phyloP scores from a whole-genome alignment of 441 rosid species.

The Arabidopsis lyrata region DNA sequence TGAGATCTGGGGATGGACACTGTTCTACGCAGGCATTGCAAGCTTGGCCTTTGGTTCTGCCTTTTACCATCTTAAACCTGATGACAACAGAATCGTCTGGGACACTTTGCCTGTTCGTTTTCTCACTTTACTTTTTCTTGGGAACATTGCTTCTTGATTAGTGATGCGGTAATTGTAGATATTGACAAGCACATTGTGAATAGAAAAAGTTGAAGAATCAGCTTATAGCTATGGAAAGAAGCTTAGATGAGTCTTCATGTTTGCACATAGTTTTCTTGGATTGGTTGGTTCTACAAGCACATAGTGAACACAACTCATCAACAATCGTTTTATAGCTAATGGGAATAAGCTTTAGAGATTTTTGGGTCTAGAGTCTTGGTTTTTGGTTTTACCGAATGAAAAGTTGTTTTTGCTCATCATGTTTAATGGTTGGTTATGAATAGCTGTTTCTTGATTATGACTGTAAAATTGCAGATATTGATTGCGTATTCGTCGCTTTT shows the following conservation, averaged over 20 bases:
- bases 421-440: constrained; percentile 15
- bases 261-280: too few relatives aligned
- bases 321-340: neutral
- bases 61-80: constrained; percentile 88
- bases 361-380: neutral
- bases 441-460: constrained; percentile 35
- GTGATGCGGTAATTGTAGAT: too few relatives aligned
- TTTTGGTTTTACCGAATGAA: neutral
- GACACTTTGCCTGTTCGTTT: constrained; percentile 84
- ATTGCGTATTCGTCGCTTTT: constrained; percentile 82
- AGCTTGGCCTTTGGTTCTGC: constrained; percentile 87
- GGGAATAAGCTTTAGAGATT: constrained; percentile 2
- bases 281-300: too few relatives aligned
- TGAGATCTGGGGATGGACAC: constrained; percentile 83
- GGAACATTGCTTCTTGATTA: neutral
- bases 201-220: too few relatives aligned
- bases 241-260: neutral
- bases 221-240: too few relatives aligned
- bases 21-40: constrained; percentile 71
- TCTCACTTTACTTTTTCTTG: neutral
- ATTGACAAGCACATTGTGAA: too few relatives aligned
- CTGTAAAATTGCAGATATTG: constrained; percentile 73
- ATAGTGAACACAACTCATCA: neutral
- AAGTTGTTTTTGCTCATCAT: neutral
- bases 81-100: constrained; percentile 68